Evolutionary conservation across 1,284 basidiomycete species (phyloP), one percentile per base, ranked within the genome.

Genomic region (Pterula multifida): DNA sequence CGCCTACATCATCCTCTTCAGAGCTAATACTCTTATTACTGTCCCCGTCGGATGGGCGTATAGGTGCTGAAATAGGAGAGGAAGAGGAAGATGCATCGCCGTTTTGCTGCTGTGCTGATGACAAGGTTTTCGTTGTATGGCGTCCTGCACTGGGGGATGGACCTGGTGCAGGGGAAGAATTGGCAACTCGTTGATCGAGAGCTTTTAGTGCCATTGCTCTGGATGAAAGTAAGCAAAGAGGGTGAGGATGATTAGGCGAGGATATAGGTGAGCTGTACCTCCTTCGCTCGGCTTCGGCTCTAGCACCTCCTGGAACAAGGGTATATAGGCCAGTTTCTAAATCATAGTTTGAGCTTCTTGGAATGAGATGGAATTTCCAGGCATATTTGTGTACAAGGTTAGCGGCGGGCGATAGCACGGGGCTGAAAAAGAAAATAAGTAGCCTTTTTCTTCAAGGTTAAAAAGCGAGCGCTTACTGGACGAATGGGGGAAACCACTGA

Each of bases 401-500:
- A 36, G 68, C 61, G 54, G 76, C 75, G 2, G 69, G 28, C 13
- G 21, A 11, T 12, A 47, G 24, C 6, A 28, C 23, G 23, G 22
- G 26, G 45, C 45, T 47, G 26, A 23, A 47, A 47, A n/a, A n/a
- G 6, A 47, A 32, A 45, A 15, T 15, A 24, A 19, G 11, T 19
- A 9, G 23, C 6, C 6, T 6, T 6, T 11, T 17, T 17, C 12
- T 44, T 19, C 6, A 11, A 9, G 39, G 39, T 6, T 6, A 19
- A 19, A 44, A 19, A 44, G 6, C 11, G 39, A 17, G 4, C 1
- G 68, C 84, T 61, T 55, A 95, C 93, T 95, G 87, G 55, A 89
- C 65, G 61, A 94, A 81, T 22, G 93, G 91, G 52, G 95, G 95
- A 77, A 98, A 98, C 92, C 94, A 98, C 54, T 82, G 83, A 26